phyloP scores from a whole-genome alignment of 768 basidiomycete genomes.

The Mycena kentingensis region DNA sequence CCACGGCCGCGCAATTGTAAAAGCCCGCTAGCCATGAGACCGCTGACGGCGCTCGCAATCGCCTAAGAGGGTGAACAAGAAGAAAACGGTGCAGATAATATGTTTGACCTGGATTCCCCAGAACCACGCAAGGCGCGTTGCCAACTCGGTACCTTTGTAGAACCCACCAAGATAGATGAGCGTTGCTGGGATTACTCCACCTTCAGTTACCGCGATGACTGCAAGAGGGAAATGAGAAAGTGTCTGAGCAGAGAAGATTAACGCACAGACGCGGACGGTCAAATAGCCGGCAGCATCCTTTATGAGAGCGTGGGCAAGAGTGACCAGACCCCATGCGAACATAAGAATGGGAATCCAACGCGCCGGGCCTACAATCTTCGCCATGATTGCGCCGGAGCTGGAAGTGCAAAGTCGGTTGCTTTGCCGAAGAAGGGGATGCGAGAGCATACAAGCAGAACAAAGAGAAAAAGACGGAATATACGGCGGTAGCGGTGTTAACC shows the following conservation, averaged over 20 bases:
- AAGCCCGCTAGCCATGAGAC: slow-evolving; percentile 43
- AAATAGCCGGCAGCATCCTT: slow-evolving; percentile 39
- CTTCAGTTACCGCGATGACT: slow-evolving; percentile 46
- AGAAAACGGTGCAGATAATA: neutral
- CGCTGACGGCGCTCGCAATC: slow-evolving; percentile 42
- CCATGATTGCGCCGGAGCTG: slow-evolving; percentile 38
- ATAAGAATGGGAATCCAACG: slow-evolving; percentile 43
- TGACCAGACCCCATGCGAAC: slow-evolving; percentile 44
- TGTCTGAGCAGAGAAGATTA: neutral
- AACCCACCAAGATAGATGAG: slow-evolving; percentile 46
- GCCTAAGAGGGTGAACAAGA: slow-evolving; percentile 4
- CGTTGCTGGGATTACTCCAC: slow-evolving; percentile 42
- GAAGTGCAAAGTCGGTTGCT: neutral
- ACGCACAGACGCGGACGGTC: slow-evolving; percentile 38
- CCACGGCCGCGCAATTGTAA: slow-evolving; percentile 37
- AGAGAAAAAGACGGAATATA: slow-evolving; percentile 39
- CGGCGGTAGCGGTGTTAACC: slow-evolving; percentile 40
- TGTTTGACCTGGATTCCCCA: slow-evolving; percentile 38
- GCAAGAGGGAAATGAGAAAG: neutral
- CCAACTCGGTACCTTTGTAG: slow-evolving; percentile 46
- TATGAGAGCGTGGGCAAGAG: slow-evolving; percentile 38
- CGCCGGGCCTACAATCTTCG: slow-evolving; percentile 41
- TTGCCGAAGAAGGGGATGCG: neutral
- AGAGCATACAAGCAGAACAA: slow-evolving; percentile 30
- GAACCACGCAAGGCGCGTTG: slow-evolving; percentile 44